These are phyloP conservation scores for Trichosanthes truncata DNA, from an alignment of 306 rosid species.

Conservation along the genomic window DNA sequence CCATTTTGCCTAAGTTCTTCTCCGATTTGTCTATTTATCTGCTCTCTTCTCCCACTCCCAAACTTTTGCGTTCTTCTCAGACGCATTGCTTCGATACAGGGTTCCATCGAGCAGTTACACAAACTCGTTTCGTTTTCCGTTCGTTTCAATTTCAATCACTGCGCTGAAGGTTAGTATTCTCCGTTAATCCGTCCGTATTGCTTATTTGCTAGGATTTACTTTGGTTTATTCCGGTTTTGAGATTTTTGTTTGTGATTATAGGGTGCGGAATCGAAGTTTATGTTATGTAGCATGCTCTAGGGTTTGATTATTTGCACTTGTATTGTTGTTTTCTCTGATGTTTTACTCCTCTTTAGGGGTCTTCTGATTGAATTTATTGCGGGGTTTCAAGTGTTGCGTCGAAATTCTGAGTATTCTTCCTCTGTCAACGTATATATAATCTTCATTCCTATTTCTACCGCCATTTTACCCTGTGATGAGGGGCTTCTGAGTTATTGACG, in stretches of 20 bases:
- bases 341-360: neutral
- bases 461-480: constrained; percentile 4
- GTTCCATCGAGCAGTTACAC: neutral
- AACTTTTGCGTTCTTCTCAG: neutral
- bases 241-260: neutral
- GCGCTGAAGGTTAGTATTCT: neutral
- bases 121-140: neutral
- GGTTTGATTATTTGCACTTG: neutral
- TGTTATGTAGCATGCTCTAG: neutral
- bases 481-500: neutral
- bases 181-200: neutral
- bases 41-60: neutral
- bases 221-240: neutral
- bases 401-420: neutral
- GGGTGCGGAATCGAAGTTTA: neutral
- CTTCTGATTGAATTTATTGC: neutral
- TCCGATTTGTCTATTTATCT: neutral
- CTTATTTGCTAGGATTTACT: constrained; percentile 3
- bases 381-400: constrained; percentile 8
- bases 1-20: constrained; percentile 2
- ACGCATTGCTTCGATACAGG: neutral
- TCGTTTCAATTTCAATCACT: neutral
- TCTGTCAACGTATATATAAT: neutral
- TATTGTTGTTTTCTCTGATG: neutral
- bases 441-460: neutral